Conservation (phyloP, 2,329 filamentous ascomycete species). For the Diaporthe australafricana region DNA sequence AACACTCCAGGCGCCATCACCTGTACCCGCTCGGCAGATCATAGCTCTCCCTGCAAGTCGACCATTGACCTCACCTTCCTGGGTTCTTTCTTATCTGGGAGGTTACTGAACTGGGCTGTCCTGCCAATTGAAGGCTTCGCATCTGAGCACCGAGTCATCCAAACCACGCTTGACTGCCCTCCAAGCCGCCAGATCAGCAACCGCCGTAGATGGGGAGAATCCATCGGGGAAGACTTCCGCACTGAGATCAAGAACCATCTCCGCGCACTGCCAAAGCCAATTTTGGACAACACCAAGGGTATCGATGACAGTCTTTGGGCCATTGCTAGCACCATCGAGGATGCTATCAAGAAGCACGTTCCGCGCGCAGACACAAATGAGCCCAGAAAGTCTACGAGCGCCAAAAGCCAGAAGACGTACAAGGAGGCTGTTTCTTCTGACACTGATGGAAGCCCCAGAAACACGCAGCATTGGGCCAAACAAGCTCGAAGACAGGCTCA, state of each 20-base stretch:
- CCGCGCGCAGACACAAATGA: background rate
- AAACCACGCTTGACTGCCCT: background rate
- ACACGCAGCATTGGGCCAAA: background rate
- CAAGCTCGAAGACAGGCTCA: background rate
- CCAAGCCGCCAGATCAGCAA: background rate
- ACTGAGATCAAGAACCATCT: background rate
- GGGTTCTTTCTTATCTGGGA: background rate
- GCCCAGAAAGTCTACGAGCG: too few relatives aligned
- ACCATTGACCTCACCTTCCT: constrained; percentile 5
- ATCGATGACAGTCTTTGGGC: background rate
- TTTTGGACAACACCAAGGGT: background rate
- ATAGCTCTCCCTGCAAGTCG: background rate
- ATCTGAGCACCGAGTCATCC: background rate
- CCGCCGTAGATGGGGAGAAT: background rate
- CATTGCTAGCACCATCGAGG: background rate
- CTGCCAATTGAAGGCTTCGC: background rate
- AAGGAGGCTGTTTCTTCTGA: background rate
- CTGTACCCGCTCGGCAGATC: background rate
- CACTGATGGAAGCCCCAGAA: background rate
- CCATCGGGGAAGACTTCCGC: background rate
- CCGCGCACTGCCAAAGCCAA: background rate
- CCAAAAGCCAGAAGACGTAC: background rate
- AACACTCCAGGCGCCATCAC: background rate
- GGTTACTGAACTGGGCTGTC: background rate
- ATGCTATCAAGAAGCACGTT: background rate